These are phyloP conservation scores for Astragalus glycyphyllos DNA, from an alignment of 306 rosid genomes.

Conservation along the genomic window DNA sequence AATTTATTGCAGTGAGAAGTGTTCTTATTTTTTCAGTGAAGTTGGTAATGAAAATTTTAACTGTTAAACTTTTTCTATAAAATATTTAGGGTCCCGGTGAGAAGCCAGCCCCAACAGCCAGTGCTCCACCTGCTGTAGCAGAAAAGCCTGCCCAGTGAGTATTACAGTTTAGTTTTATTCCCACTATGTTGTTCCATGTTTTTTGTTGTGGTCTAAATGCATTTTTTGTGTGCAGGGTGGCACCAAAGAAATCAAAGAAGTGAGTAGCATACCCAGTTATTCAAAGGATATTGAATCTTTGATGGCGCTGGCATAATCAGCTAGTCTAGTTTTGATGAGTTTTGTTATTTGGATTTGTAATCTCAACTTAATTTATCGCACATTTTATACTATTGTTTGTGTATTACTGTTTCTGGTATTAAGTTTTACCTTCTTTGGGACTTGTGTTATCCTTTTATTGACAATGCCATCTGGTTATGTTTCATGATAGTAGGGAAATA, in stretches of 20 bases:
- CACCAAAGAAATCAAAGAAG: slow-evolving; percentile 75
- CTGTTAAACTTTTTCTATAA: background rate
- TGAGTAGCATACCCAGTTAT: slow-evolving; percentile 28
- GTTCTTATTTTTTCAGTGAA: background rate
- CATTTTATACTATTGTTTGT: background rate
- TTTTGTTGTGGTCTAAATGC: slow-evolving; percentile 4
- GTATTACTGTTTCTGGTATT: background rate
- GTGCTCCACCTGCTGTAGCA: slow-evolving; percentile 47
- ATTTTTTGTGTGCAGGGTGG: slow-evolving; percentile 46
- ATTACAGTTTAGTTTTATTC: background rate
- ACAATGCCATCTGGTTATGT: too few species aligned
- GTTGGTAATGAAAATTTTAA: background rate
- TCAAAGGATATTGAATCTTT: slow-evolving; percentile 1
- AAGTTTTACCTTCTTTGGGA: background rate
- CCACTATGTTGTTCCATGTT: background rate
- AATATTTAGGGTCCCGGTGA: slow-evolving; percentile 75
- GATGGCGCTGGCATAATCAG: background rate
- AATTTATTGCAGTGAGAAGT: background rate
- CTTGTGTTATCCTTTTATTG: background rate
- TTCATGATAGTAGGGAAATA: too few species aligned
- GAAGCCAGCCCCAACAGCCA: slow-evolving; percentile 48
- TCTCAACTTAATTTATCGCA: slow-evolving; percentile 13
- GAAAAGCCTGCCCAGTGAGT: slow-evolving; percentile 67
- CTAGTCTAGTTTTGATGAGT: background rate
- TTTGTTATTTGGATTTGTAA: slow-evolving; percentile 21